A percentile compares a stretch with the other conserved stretches of the same genome.
Conservation (phyloP, 495 filamentous ascomycete species). For the Lophium mytilinum region DNA sequence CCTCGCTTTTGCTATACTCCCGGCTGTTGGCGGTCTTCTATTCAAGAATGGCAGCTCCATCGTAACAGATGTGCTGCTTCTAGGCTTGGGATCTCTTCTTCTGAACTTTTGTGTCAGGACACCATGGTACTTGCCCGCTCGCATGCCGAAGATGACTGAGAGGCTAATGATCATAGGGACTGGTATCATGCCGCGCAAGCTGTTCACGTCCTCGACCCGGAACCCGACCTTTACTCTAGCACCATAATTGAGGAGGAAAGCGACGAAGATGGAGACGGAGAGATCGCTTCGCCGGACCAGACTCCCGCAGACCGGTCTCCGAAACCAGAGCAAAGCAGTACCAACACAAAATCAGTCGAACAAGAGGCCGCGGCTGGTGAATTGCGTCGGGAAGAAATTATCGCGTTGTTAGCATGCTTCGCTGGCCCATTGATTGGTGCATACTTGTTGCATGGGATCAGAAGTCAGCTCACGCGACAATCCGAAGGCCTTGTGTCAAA, state of each 20-base stretch:
- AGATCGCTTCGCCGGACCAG: neutral
- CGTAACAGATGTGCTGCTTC: slow-evolving; percentile 74
- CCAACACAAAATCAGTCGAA: neutral
- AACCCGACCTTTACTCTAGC: slow-evolving; percentile 6
- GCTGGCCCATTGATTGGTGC: slow-evolving; percentile 67
- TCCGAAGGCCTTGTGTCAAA: slow-evolving; percentile 83
- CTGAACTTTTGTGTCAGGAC: slow-evolving; percentile 88
- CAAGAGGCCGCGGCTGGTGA: slow-evolving; percentile 9
- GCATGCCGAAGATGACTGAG: neutral
- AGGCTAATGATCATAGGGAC: slow-evolving; percentile 47
- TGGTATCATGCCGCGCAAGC: slow-evolving; percentile 81
- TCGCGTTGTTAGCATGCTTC: slow-evolving; percentile 72
- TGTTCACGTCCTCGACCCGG: slow-evolving; percentile 11
- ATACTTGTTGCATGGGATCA: slow-evolving; percentile 68
- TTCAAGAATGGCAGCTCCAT: slow-evolving; percentile 76
- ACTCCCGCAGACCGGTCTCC: slow-evolving; percentile 28
- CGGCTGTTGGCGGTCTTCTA: slow-evolving; percentile 74
- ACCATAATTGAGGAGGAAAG: slow-evolving; percentile 38
- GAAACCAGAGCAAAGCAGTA: neutral
- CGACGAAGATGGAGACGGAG: slow-evolving; percentile 37
- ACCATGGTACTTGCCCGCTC: slow-evolving; percentile 63
- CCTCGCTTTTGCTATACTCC: slow-evolving; percentile 72
- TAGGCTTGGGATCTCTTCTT: slow-evolving; percentile 73
- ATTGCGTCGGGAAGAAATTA: slow-evolving; percentile 40
- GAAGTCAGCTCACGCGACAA: slow-evolving; percentile 66